Conservation (phyloP, 1,139 yeast species). For the Sugiyamaella grinbergsii region DNA sequence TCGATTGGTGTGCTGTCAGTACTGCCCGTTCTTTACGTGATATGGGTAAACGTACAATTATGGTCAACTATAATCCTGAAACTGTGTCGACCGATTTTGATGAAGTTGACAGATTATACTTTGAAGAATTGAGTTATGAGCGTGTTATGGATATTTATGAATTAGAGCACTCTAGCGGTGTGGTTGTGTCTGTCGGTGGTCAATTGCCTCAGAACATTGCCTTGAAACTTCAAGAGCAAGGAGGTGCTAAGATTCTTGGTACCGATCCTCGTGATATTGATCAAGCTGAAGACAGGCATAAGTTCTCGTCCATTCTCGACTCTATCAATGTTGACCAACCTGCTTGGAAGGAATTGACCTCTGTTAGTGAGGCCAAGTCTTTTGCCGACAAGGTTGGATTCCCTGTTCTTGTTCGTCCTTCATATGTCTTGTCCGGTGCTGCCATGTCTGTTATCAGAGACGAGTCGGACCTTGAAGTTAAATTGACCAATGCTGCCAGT, state of each 20-base stretch:
- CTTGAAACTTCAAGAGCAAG: conserved; percentile 65
- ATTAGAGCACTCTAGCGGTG: conserved; percentile 84
- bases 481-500: conserved; percentile 82
- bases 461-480: conserved; percentile 74
- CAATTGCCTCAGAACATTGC: conserved; percentile 98
- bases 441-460: conserved; percentile 93
- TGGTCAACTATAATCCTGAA: conserved; percentile 98
- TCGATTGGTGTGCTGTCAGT: conserved; percentile 99
- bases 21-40: conserved; percentile 93
- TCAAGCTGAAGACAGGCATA: conserved; percentile 97
- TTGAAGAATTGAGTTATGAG: conserved; percentile 92
- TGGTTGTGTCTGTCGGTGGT: conserved; percentile 96
- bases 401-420: conserved; percentile 97
- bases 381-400: conserved; percentile 88
- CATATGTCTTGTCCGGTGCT: conserved; percentile 96
- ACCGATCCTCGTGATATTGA: conserved; percentile 95
- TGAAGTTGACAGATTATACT: conserved; percentile 95
- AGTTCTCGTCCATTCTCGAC: conserved; percentile 92
- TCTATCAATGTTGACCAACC: conserved; percentile 94
- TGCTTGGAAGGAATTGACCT: conserved; percentile 92
- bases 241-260: conserved; percentile 85
- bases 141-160: conserved; percentile 97
- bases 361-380: conserved; percentile 77
- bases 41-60: conserved; percentile 83
- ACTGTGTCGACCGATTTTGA: conserved; percentile 98